Base-by-base conservation (phyloP, 345 rosid genomes). In the Corchorus olitorius region DNA sequence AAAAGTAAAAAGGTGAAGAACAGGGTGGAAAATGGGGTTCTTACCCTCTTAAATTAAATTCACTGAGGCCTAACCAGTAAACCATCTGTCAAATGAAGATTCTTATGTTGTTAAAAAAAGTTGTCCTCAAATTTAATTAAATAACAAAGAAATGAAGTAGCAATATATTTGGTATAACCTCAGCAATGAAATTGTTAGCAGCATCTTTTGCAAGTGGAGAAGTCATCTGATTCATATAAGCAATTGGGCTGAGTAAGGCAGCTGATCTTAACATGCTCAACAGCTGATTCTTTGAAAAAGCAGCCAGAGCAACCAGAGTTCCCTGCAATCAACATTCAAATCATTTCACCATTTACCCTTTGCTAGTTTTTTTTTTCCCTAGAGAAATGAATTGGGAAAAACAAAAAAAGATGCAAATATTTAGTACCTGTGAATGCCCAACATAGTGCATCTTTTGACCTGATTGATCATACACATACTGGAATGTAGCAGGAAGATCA, bases 401-500 rank as follows among this genome's bases (percentile, higher is more conserved):
- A 20, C n/a, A 22, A 17, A 22, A 17, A 49, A 14, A 17, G 27
- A 17, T 65, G 8, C 53, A 55, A 20, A 64, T 53, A 0, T 52
- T 7, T 79, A 27, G 27, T 64, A 86, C 94, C 87, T 39, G 83
- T 10, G 92, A 88, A 73, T 84, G 86, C 16, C 89, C 90, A 77
- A 86, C 83, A 65, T 83, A 83, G 77, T 84, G 92, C 70, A 87
- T 77, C 50, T 79, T 83, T 78, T 84, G 86, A 22, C 85, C 85
- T 0, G 89, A 80, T 34, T 77, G 83, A 61, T 78, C 72, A 34
- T 80, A 72, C 50, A 88, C 86, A 67, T 90, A 79, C 34, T 80
- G 74, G 46, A 85, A 60, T 17, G 79, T 75, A 12, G 89, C 88
- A 12, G 94, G 90, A 75, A 88, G 89, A 76, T 90, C 94, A 59